Evolutionary conservation across 345 rosid genomes (phyloP).

Genomic region (Eucalyptus tenuipes): DNA sequence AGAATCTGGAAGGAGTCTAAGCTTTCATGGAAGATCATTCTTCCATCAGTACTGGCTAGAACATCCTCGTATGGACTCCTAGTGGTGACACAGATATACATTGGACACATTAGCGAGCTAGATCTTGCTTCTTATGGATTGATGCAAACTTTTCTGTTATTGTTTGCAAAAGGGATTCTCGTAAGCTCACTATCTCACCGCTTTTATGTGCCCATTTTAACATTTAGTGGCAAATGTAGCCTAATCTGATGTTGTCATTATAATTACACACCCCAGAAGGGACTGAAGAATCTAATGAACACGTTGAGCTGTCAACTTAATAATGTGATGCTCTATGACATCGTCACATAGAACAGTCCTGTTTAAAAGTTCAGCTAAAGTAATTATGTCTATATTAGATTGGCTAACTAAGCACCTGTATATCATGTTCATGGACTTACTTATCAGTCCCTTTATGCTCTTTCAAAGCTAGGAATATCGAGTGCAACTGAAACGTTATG

Average conservation of each 20-base stretch:
- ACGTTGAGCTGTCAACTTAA: background rate
- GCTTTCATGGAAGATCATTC: background rate
- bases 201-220: background rate
- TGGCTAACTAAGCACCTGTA: background rate
- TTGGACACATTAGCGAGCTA: background rate
- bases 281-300: background rate
- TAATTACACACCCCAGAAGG: background rate
- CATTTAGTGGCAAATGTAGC: background rate
- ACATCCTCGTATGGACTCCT: background rate
- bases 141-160: background rate
- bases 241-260: background rate
- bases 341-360: background rate
- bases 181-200: background rate
- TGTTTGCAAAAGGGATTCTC: background rate
- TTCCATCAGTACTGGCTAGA: background rate
- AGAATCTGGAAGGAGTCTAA: background rate
- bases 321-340: background rate
- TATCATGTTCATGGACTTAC: background rate
- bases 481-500: slow-evolving; percentile 31
- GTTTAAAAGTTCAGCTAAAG: background rate
- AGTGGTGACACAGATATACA: background rate
- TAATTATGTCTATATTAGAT: background rate
- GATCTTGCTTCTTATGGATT: background rate
- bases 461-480: slow-evolving; percentile 19
- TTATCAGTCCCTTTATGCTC: background rate